These are phyloP conservation scores for Camelina neglecta DNA, from an alignment of 345 rosid species.

Conservation along the genomic window DNA sequence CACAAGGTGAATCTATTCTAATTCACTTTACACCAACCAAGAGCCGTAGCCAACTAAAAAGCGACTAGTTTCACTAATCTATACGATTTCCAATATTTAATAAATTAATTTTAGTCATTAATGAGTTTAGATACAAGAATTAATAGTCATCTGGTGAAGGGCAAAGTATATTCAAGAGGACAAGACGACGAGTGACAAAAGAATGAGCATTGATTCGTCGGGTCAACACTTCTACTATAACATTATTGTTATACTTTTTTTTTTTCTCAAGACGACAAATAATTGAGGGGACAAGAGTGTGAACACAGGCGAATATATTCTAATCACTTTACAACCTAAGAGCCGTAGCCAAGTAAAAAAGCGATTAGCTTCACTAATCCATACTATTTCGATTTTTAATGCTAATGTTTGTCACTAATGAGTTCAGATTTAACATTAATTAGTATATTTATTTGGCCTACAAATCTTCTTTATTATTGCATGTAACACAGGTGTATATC, in stretches of 20 bases:
- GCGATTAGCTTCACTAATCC: slow-evolving; percentile 26
- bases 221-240: neutral
- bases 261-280: neutral
- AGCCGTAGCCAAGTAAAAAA: slow-evolving; percentile 1
- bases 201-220: slow-evolving; percentile 26
- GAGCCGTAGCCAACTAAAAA: slow-evolving; percentile 20
- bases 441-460: neutral
- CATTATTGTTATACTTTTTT: neutral
- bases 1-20: slow-evolving; percentile 25
- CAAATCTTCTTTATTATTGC: neutral
- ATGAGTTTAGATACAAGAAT: neutral
- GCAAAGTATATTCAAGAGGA: slow-evolving; percentile 1
- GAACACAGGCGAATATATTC: slow-evolving; percentile 18
- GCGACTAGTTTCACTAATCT: neutral
- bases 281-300: slow-evolving; percentile 6
- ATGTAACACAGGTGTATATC: slow-evolving; percentile 34
- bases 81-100: slow-evolving; percentile 2
- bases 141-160: neutral
- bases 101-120: neutral
- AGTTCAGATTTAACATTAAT: neutral
- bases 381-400: neutral
- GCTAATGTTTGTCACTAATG: neutral
- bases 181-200: neutral
- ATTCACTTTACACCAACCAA: slow-evolving; percentile 26
- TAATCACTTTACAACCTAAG: slow-evolving; percentile 14